Evolutionary conservation across 805 yeast genomes (phyloP), one percentile per base, ranked within the genome.

Genomic region (Ogataea trehalophila): DNA sequence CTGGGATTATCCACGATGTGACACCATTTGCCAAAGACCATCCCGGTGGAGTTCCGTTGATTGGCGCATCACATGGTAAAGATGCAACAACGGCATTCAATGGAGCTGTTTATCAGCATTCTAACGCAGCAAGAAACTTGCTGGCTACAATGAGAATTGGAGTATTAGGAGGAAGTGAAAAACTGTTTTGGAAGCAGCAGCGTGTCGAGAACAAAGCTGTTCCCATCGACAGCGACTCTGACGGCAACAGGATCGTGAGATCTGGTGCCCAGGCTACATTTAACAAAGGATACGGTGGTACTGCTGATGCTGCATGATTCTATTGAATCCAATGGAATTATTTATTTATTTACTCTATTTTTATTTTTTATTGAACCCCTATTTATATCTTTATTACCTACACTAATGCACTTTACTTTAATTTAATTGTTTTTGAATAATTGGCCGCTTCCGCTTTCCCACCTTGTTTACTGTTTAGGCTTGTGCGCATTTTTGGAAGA

Each of bases 101-200:
- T 64, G 97, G 98, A 20, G 97, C 96, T 3, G 97, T 91, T 13
- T 91, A 91, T 68, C 80, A 81, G 47, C 98, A 91, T 66, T 85
- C 94, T 57, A 89, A 92, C 48, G 97, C 97, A 0, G 97, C 97
- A 1, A 86, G 85, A 61, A 91, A 91, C 67, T 68, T 91, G 50
- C 71, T 91, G 50, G 95, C 96, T 2, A 91, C 96, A 0, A 89
- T 91, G 97, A 77, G 98, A 59, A 84, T 91, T 15, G 96, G 95
- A 0, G 91, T 87, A 23, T 81, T 90, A 51, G 85, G 87, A 15
- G 91, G 91, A 9, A 77, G 86, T 52, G 92, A 88, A 55, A 85
- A 81, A 51, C 85, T 85, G 56, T 87, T 87, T 22, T 87, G 96
- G 95, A 80, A 81, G 66, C 81, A 74, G 65, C 89, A 76, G 68